Evolutionary conservation across 202 grass and related monocot genomes (phyloP).

Genomic region (Tripidium arundinaceum): DNA sequence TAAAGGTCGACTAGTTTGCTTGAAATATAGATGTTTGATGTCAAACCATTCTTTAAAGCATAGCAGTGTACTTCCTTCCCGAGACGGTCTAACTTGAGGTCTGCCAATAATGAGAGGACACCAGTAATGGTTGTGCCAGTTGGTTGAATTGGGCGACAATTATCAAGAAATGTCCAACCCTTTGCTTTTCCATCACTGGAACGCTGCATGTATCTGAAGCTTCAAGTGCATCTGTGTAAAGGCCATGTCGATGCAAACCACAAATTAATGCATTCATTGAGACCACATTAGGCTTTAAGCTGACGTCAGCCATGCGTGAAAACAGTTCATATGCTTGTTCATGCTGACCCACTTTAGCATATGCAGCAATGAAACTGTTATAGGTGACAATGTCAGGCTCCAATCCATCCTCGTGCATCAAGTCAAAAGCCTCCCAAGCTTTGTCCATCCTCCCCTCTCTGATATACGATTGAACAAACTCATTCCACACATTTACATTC

Average conservation of each 20-base stretch:
- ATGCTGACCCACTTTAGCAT: slow-evolving; percentile 59
- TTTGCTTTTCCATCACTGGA: slow-evolving; percentile 14
- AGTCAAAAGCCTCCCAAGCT: slow-evolving; percentile 43
- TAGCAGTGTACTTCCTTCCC: slow-evolving; percentile 68
- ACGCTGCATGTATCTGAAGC: slow-evolving; percentile 56
- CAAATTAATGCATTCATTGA: slow-evolving; percentile 64
- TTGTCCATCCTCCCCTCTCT: slow-evolving; percentile 49
- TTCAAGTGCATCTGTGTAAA: slow-evolving; percentile 48
- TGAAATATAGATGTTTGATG: slow-evolving; percentile 57
- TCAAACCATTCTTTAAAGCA: slow-evolving; percentile 52
- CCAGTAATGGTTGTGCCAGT: slow-evolving; percentile 49
- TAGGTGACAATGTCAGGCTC: slow-evolving; percentile 55
- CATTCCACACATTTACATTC: slow-evolving; percentile 61
- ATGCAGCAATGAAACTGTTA: slow-evolving; percentile 56
- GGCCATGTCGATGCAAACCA: slow-evolving; percentile 49
- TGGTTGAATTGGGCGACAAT: slow-evolving; percentile 39
- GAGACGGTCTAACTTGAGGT: slow-evolving; percentile 46
- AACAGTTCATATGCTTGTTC: slow-evolving; percentile 49
- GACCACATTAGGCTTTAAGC: slow-evolving; percentile 56
- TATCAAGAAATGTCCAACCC: slow-evolving; percentile 30
- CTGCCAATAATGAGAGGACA: slow-evolving; percentile 50
- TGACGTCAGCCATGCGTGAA: slow-evolving; percentile 25
- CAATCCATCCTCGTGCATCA: slow-evolving; percentile 54
- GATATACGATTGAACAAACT: slow-evolving; percentile 53
- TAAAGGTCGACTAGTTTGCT: slow-evolving; percentile 68